These are phyloP conservation scores for Populus tremula DNA, from an alignment of 345 rosid genomes.

Conservation along the genomic window DNA sequence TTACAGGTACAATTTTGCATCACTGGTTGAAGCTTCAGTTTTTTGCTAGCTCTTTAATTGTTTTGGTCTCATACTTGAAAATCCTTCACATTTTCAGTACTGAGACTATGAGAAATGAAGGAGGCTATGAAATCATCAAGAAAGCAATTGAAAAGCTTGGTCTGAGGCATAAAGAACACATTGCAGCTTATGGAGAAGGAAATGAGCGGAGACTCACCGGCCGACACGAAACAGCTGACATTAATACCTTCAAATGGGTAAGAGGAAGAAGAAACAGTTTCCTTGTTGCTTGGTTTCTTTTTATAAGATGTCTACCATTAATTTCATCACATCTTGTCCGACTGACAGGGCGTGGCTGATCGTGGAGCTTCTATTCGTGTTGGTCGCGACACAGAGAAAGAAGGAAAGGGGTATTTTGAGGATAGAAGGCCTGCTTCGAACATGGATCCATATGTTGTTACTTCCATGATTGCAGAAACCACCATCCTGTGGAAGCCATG, in stretches of 20 bases:
- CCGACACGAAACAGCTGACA: conserved; percentile 24
- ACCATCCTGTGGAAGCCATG: conserved; percentile 26
- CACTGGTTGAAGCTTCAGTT: not conserved
- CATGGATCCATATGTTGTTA: conserved; percentile 26
- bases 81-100: conserved; percentile 11
- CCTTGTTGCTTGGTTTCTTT: not conserved
- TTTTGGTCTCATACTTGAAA: not conserved
- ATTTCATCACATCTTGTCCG: not conserved
- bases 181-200: conserved; percentile 25
- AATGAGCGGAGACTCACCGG: conserved; percentile 26
- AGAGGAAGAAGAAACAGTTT: not conserved
- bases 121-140: conserved; percentile 16
- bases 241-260: conserved; percentile 23
- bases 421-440: conserved; percentile 27
- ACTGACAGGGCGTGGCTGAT: conserved; percentile 17
- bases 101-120: conserved; percentile 21
- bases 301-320: not conserved
- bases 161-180: conserved; percentile 18
- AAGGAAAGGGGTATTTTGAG: conserved; percentile 23
- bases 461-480: conserved; percentile 26
- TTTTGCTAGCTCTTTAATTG: not conserved
- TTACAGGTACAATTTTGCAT: conserved; percentile 12
- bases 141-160: conserved; percentile 23
- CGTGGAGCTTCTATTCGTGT: conserved; percentile 25
- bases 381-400: conserved; percentile 22